Base-by-base conservation (phyloP, 2,329 filamentous ascomycete genomes). In the Diaporthe eres region DNA sequence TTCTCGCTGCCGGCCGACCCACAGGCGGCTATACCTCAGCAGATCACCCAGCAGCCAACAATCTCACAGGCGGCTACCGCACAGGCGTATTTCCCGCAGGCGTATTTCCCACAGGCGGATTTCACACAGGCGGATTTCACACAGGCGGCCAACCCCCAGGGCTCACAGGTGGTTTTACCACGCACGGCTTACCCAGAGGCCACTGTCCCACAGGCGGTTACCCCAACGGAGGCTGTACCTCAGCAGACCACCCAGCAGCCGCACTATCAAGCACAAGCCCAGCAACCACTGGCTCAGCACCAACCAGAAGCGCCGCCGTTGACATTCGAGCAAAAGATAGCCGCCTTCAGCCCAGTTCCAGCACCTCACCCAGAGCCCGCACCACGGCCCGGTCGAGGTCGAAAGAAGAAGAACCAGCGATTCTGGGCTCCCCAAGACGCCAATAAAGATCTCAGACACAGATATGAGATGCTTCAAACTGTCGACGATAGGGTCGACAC, bases 401-500 rank as follows among this genome's bases (percentile, higher is more conserved):
- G 58, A 12, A 61, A 44, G 58, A 61, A 61, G 34, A 61, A 61
- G 13, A 7, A 25, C 6, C 58, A 39, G 22, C 58, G 34, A 4
- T 61, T 61, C 58, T 61, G 58, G 58, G 12, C 58, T 25, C 58
- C 58, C 13, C 0, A 2, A 4, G 5, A 1, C 4, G 58, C 58
- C 31, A 25, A 5, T 19, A 2, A 8, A 0, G 4, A 15, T 1
- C 22, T 61, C 58, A 42, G 2, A 3, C 0, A 15, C 4, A 25
- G 15, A 8, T 37, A 61, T 37, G 5, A 9, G 12, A 7, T 3
- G 12, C 58, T 61, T 19, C 22, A 42, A 15, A 9, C 1, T 2
- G 22, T 2, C 22, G 34, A 61, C 58, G 8, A 15, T 0, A 61
- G 58, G 15, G 58, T 61, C 37, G 3, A 3, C 4, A 3, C 0